phyloP scores from a whole-genome alignment of 2,329 filamentous ascomycete genomes.

The Allantophomopsis lycopodina region DNA sequence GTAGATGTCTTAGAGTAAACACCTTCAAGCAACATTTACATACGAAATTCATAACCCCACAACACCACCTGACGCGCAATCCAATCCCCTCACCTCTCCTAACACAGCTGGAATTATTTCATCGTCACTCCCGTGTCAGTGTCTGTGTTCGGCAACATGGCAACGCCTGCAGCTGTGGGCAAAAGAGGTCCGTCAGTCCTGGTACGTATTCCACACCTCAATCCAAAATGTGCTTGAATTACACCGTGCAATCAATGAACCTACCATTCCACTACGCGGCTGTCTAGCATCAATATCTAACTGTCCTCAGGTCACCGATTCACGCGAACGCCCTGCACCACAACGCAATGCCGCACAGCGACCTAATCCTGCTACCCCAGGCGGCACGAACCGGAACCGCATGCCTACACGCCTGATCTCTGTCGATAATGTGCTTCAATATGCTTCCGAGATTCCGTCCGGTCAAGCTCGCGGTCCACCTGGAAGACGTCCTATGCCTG shows the following conservation, averaged over 20 bases:
- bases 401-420: constrained; percentile 62
- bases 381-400: constrained; percentile 17
- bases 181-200: constrained; percentile 43
- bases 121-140: too few species aligned
- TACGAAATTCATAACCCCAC: too few species aligned
- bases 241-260: neutral
- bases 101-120: too few species aligned
- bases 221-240: neutral
- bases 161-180: too few species aligned
- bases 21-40: too few species aligned
- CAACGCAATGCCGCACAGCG: constrained; percentile 19
- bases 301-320: constrained; percentile 36
- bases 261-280: constrained; percentile 3
- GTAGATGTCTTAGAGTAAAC: too few species aligned
- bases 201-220: constrained; percentile 23
- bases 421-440: constrained; percentile 90
- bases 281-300: neutral
- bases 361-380: constrained; percentile 14
- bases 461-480: constrained; percentile 70
- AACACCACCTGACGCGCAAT: too few species aligned
- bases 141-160: too few species aligned
- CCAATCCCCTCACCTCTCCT: too few species aligned
- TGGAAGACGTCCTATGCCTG: constrained; percentile 29
- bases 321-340: constrained; percentile 30
- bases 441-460: constrained; percentile 88